Evolutionary conservation across 148 eudicot genomes (phyloP).

Genomic region (Polygonum aviculare): DNA sequence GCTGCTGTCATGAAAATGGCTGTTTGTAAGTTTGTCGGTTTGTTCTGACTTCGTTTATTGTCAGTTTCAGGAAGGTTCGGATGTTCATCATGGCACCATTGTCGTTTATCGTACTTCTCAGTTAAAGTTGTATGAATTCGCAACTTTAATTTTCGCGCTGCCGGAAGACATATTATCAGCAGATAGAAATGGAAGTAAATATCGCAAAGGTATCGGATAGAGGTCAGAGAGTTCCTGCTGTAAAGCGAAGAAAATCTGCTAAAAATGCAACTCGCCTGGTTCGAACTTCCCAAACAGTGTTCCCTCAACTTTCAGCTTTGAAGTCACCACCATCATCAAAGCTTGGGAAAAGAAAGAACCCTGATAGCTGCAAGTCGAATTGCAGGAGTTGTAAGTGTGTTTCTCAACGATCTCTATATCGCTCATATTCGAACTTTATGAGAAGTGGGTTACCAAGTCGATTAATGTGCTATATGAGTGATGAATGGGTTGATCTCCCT

Average conservation of each 20-base stretch:
- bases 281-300: conserved; percentile 19
- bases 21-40: background rate
- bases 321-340: conserved; percentile 28
- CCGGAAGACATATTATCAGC: conserved; percentile 40
- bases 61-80: conserved; percentile 8
- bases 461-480: conserved; percentile 60
- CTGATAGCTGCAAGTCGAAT: conserved; percentile 30
- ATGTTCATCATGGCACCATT: background rate
- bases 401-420: conserved; percentile 29
- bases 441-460: conserved; percentile 64
- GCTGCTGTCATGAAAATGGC: background rate
- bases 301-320: conserved; percentile 27
- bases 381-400: conserved; percentile 29
- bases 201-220: conserved; percentile 70
- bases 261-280: conserved; percentile 19
- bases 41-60: background rate
- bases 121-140: conserved; percentile 14
- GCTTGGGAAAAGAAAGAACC: conserved; percentile 59
- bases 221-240: conserved; percentile 33
- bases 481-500: conserved; percentile 70
- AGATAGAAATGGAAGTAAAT: conserved; percentile 50
- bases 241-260: conserved; percentile 51
- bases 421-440: conserved; percentile 49
- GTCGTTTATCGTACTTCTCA: background rate
- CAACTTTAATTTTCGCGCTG: conserved; percentile 33